A percentile compares a stretch with the other conserved stretches of the same genome.
phyloP scores from a whole-genome alignment of 176 grass and related monocot species.

The Cymbopogon citratus region DNA sequence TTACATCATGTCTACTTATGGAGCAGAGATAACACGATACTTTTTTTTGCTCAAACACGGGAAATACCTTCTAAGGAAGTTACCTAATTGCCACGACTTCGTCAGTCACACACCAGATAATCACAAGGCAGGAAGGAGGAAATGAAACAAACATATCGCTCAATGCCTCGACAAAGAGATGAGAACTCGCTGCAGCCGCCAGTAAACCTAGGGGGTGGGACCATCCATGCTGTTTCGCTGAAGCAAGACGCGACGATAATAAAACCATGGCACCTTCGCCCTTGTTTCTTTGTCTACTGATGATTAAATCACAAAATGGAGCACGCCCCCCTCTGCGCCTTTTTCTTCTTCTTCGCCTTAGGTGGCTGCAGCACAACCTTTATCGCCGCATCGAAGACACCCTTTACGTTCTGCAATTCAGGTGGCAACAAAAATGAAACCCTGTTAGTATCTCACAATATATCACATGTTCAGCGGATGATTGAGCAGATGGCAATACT shows the following conservation, averaged over 20 bases:
- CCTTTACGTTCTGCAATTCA: slow-evolving; percentile 69
- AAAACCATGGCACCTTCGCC: slow-evolving; percentile 50
- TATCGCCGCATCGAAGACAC: slow-evolving; percentile 68
- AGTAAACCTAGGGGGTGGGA: slow-evolving; percentile 30
- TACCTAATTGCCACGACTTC: slow-evolving; percentile 69
- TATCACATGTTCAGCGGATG: not conserved
- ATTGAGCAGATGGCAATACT: slow-evolving; percentile 41
- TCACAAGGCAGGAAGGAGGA: slow-evolving; percentile 60
- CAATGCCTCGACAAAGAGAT: slow-evolving; percentile 56
- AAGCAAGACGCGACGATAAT: slow-evolving; percentile 50
- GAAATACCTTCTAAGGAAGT: slow-evolving; percentile 62
- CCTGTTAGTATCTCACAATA: slow-evolving; percentile 5
- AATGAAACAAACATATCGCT: slow-evolving; percentile 52
- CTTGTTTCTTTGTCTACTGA: slow-evolving; percentile 61
- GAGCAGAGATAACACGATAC: slow-evolving; percentile 43
- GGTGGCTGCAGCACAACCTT: slow-evolving; percentile 75
- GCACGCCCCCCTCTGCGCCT: slow-evolving; percentile 52
- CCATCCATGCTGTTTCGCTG: slow-evolving; percentile 36
- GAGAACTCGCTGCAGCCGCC: slow-evolving; percentile 56
- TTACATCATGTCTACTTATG: slow-evolving; percentile 73
- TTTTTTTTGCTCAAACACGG: slow-evolving; percentile 55
- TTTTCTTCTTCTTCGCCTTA: slow-evolving; percentile 79
- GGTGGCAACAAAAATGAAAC: not conserved
- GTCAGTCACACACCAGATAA: slow-evolving; percentile 54
- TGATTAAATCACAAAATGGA: slow-evolving; percentile 78